Evolutionary conservation across 768 basidiomycete genomes (phyloP), one percentile per base, ranked within the genome.

Genomic region (Porphyrellus cyaneotinctus): DNA sequence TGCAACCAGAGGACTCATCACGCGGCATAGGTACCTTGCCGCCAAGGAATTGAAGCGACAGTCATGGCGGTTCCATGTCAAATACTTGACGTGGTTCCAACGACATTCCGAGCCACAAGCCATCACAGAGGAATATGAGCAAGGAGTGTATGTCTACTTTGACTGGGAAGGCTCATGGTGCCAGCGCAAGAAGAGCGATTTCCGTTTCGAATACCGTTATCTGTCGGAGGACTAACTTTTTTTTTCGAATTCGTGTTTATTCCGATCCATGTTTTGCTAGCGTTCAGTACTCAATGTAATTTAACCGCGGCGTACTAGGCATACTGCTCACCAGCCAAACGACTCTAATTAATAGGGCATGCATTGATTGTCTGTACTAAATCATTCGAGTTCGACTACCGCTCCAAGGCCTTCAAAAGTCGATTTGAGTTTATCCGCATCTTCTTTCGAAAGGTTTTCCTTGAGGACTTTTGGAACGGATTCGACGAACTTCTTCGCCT

Each of bases 401-500:
- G 88, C 97, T 22, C 97, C 97, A 43, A 97, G 81, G 49, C 74
- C 84, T 72, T 90, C 85, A 72, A 99, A 88, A n/a, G 84, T 83
- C 70, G 85, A 85, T 74, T 95, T 82, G 68, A 99, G 76, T 75
- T 97, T 97, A 71, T 98, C 97, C 3, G 95, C 95, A 35, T 99
- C 97, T 62, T 99, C 97, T 72, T 99, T 99, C 22, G 91, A 78
- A 53, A 97, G 66, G 69, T 91, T 91, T 74, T 98, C 97, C 74
- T 97, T 99, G 64, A 99, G 75, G 6, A 87, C 74, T 73, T 97
- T 87, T 22, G 97, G 97, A 59, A 91, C 71, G 17, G 91, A 92
- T 73, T 99, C 97, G 41, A 98, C 97, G 64, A 98, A 95, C 74
- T 97, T 99, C 82, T 99, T 99, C 23, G 97, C 97, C 97, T 99